phyloP scores from a whole-genome alignment of 768 basidiomycete genomes.

The Hygrocybe punicea region DNA sequence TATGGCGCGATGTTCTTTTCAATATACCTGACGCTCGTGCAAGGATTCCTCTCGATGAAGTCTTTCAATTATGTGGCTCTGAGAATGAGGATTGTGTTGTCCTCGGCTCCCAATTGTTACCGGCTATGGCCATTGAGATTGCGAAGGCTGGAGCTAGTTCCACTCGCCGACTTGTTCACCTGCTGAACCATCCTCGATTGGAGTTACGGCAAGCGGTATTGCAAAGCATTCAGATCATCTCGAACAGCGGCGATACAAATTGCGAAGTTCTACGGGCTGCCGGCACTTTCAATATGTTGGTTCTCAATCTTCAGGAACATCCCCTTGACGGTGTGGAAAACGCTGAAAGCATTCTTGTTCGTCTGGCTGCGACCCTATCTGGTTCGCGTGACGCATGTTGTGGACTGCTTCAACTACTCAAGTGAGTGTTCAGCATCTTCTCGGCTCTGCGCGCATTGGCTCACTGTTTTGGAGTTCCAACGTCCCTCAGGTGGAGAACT shows the following conservation, averaged over 20 bases:
- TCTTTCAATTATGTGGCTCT: slow-evolving; percentile 19
- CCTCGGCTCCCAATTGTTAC: slow-evolving; percentile 10
- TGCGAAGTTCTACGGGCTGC: slow-evolving; percentile 12
- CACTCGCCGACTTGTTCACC: slow-evolving; percentile 12
- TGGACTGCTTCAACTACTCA: slow-evolving; percentile 16
- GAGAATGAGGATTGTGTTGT: slow-evolving; percentile 14
- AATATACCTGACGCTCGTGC: slow-evolving; percentile 13
- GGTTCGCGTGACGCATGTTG: slow-evolving; percentile 14
- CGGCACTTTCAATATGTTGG: slow-evolving; percentile 11
- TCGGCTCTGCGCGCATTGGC: background rate
- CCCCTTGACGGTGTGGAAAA: slow-evolving; percentile 12
- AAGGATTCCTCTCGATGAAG: slow-evolving; percentile 13
- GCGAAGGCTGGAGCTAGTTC: slow-evolving; percentile 9
- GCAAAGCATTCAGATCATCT: slow-evolving; percentile 12
- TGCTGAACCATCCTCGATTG: slow-evolving; percentile 11
- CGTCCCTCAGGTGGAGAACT: slow-evolving; percentile 8
- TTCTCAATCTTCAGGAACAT: slow-evolving; percentile 9
- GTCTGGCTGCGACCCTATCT: slow-evolving; percentile 15
- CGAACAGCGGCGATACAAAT: slow-evolving; percentile 11
- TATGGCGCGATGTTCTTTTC: slow-evolving; percentile 14
- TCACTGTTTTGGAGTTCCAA: slow-evolving; percentile 5
- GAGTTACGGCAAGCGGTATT: slow-evolving; percentile 14
- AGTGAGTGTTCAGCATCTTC: slow-evolving; percentile 15
- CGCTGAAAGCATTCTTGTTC: slow-evolving; percentile 11
- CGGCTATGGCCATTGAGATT: slow-evolving; percentile 15